phyloP scores from a whole-genome alignment of 2,329 filamentous ascomycete species.

The Sclerotinia spermophila region DNA sequence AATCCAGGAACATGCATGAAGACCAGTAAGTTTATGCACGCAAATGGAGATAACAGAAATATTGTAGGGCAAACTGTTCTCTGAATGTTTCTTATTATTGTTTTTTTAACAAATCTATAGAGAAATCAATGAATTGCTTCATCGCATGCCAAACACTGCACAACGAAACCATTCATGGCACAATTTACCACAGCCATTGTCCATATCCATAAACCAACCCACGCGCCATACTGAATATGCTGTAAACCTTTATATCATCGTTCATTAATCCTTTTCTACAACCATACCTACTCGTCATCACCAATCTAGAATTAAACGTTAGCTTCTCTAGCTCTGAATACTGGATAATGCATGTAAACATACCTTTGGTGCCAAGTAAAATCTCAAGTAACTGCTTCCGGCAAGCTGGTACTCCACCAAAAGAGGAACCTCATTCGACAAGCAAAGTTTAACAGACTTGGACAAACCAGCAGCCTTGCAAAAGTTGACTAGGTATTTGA shows the following conservation, averaged over 20 bases:
- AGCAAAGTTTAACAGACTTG: slow-evolving; percentile 78
- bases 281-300: slow-evolving; percentile 53
- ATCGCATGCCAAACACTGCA: slow-evolving; percentile 3
- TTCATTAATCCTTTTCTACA: slow-evolving; percentile 29
- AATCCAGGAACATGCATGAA: slow-evolving; percentile 4
- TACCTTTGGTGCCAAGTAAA: slow-evolving; percentile 98
- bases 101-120: slow-evolving; percentile 4
- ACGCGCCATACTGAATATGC: slow-evolving; percentile 35
- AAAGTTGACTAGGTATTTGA: slow-evolving; percentile 99
- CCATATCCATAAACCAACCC: slow-evolving; percentile 36
- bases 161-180: slow-evolving; percentile 11
- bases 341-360: background rate
- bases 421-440: slow-evolving; percentile 94
- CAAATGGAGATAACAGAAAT: background rate
- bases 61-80: background rate
- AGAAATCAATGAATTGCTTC: slow-evolving; percentile 3
- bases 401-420: slow-evolving; percentile 85
- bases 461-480: slow-evolving; percentile 94
- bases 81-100: background rate
- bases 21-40: background rate
- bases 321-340: slow-evolving; percentile 14
- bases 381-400: slow-evolving; percentile 84
- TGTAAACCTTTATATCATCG: slow-evolving; percentile 30
- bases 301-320: slow-evolving; percentile 55
- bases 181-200: slow-evolving; percentile 13